A percentile compares a stretch with the other conserved stretches of the same genome.
Conservation (phyloP, 768 basidiomycete species). For the Lentinus tigrinus region DNA sequence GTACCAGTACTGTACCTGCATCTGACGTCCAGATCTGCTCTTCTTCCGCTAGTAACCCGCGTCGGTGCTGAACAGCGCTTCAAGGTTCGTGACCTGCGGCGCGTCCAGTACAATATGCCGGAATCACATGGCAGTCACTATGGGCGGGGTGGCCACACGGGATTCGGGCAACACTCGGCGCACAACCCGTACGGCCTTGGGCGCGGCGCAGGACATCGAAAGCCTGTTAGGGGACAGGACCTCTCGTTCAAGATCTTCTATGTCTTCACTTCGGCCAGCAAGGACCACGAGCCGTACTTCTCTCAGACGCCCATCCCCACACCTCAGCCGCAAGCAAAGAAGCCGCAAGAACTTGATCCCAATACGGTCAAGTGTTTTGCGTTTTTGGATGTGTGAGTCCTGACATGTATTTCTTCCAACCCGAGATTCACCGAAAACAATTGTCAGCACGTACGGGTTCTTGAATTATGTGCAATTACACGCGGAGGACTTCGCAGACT, state of each 20-base stretch:
- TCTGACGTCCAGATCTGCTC: no score
- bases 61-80: conserved; percentile 42
- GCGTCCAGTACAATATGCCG: conserved; percentile 8
- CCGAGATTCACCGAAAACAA: neutral
- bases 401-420: neutral
- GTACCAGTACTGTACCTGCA: neutral
- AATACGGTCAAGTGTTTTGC: conserved; percentile 26
- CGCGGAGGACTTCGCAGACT: conserved; percentile 33
- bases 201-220: neutral
- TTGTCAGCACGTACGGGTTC: conserved; percentile 34
- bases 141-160: no score
- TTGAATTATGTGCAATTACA: conserved; percentile 39
- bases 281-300: conserved; percentile 38
- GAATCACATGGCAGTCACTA: neutral
- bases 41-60: conserved; percentile 36
- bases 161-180: neutral
- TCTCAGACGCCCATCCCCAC: conserved; percentile 31
- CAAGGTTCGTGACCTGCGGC: conserved; percentile 33
- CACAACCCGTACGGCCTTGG: neutral
- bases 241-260: conserved; percentile 40
- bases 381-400: conserved; percentile 32
- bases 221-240: conserved; percentile 20
- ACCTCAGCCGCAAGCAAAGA: conserved; percentile 19
- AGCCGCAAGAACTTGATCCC: conserved; percentile 14
- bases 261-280: conserved; percentile 38